Evolutionary conservation across 176 grass and related monocot genomes (phyloP).

Genomic region (Canna indica): DNA sequence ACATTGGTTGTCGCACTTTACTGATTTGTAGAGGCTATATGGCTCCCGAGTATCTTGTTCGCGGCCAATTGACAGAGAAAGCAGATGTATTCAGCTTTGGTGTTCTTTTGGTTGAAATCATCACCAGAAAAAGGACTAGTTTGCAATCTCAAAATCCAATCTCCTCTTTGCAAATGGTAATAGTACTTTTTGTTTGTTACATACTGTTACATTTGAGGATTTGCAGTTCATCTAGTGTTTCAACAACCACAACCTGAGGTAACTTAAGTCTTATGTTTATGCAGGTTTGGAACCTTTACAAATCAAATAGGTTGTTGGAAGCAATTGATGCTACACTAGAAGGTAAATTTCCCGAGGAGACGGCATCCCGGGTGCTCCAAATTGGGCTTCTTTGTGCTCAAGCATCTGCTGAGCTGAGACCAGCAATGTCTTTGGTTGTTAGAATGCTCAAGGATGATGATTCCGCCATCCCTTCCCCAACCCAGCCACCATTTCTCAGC

Average conservation of each 20-base stretch:
- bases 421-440: slow-evolving; percentile 8
- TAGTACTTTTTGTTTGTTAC: background rate
- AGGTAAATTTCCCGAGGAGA: slow-evolving; percentile 5
- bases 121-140: slow-evolving; percentile 1
- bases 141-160: background rate
- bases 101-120: slow-evolving; percentile 14
- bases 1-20: background rate
- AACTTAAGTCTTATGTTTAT: background rate
- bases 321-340: slow-evolving; percentile 4
- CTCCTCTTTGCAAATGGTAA: slow-evolving; percentile 5
- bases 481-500: slow-evolving; percentile 16
- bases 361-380: slow-evolving; percentile 5
- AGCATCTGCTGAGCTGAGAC: slow-evolving; percentile 13
- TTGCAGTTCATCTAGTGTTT: background rate
- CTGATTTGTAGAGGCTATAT: slow-evolving; percentile 15
- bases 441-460: slow-evolving; percentile 16
- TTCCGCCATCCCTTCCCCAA: slow-evolving; percentile 2
- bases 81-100: slow-evolving; percentile 18
- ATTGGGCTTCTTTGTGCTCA: slow-evolving; percentile 19
- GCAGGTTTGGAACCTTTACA: slow-evolving; percentile 14
- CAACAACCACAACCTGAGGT: background rate
- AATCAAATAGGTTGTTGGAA: slow-evolving; percentile 10
- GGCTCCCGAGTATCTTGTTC: slow-evolving; percentile 17
- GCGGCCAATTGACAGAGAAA: slow-evolving; percentile 16
- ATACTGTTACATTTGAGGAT: too few relatives aligned